These are phyloP conservation scores for Penicillium turbatum DNA, from an alignment of 495 filamentous ascomycete genomes.

Conservation along the genomic window DNA sequence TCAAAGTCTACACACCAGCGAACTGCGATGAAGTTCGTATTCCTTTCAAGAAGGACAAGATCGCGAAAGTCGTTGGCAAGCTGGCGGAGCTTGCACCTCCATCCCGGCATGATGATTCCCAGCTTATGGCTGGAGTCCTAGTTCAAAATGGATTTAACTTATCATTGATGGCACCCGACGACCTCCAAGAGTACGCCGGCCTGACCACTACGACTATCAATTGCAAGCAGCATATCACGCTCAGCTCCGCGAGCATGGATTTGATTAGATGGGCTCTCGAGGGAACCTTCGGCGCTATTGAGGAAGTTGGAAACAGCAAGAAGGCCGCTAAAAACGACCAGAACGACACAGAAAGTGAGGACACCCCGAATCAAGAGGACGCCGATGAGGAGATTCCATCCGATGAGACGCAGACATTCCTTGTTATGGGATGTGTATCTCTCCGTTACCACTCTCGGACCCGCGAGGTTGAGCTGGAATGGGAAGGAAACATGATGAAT, in stretches of 20 bases:
- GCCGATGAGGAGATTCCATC: constrained; percentile 50
- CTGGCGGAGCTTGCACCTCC: constrained; percentile 77
- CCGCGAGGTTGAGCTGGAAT: constrained; percentile 84
- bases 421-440: constrained; percentile 87
- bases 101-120: constrained; percentile 39
- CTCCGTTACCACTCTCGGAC: constrained; percentile 60
- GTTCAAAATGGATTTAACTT: constrained; percentile 97
- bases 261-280: constrained; percentile 92
- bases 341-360: constrained; percentile 28
- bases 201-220: constrained; percentile 87
- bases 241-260: constrained; percentile 84
- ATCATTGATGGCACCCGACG: constrained; percentile 92
- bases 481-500: constrained; percentile 97
- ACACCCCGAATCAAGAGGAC: constrained; percentile 38
- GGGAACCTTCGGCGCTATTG: constrained; percentile 83
- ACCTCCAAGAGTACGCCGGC: constrained; percentile 91
- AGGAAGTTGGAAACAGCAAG: constrained; percentile 51
- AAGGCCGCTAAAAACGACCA: constrained; percentile 36
- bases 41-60: constrained; percentile 92
- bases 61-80: constrained; percentile 93
- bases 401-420: constrained; percentile 50
- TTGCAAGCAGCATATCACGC: constrained; percentile 81
- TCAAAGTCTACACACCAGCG: constrained; percentile 86
- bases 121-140: constrained; percentile 79
- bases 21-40: constrained; percentile 96